A percentile compares a stretch with the other conserved stretches of the same genome.
These are phyloP conservation scores for Pisolithus tinctorius DNA, from an alignment of 768 basidiomycete species.

Conservation along the genomic window DNA sequence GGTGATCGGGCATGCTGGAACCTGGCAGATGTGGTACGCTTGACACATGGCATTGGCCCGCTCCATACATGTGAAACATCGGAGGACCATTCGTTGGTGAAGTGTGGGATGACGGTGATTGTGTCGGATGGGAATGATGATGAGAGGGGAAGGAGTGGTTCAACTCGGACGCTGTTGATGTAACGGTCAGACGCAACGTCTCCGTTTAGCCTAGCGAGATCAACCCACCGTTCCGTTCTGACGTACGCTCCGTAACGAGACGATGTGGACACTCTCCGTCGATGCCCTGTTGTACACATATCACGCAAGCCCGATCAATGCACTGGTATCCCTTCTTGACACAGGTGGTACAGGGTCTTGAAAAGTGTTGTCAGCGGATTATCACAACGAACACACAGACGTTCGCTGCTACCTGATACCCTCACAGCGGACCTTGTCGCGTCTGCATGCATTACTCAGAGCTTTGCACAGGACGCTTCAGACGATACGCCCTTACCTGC, in stretches of 20 bases:
- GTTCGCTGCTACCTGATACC: slow-evolving; percentile 40
- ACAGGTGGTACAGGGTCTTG: slow-evolving; percentile 46
- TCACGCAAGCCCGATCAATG: slow-evolving; percentile 40
- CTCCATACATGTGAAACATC: slow-evolving; percentile 23
- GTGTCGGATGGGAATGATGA: slow-evolving; percentile 1
- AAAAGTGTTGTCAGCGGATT: slow-evolving; percentile 2
- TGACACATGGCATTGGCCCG: slow-evolving; percentile 23
- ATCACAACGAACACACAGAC: neutral
- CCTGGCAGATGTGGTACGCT: slow-evolving; percentile 11
- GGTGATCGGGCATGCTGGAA: slow-evolving; percentile 7
- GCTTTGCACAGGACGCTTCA: slow-evolving; percentile 1
- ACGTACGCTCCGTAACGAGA: slow-evolving; percentile 14
- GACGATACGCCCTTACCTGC: slow-evolving; percentile 38
- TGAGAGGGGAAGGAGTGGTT: slow-evolving; percentile 11
- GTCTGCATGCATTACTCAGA: slow-evolving; percentile 30
- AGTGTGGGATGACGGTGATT: slow-evolving; percentile 7
- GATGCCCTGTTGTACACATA: slow-evolving; percentile 39
- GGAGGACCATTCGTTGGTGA: slow-evolving; percentile 4
- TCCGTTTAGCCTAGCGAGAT: neutral
- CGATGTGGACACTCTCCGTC: slow-evolving; percentile 42
- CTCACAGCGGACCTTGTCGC: slow-evolving; percentile 58
- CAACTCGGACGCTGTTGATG: slow-evolving; percentile 1
- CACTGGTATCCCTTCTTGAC: slow-evolving; percentile 46
- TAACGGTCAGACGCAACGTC: neutral
- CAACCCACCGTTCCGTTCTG: slow-evolving; percentile 19